A percentile compares a stretch with the other conserved stretches of the same genome.
phyloP scores from a whole-genome alignment of 2,329 filamentous ascomycete species.

The Hypoxylon sp. region DNA sequence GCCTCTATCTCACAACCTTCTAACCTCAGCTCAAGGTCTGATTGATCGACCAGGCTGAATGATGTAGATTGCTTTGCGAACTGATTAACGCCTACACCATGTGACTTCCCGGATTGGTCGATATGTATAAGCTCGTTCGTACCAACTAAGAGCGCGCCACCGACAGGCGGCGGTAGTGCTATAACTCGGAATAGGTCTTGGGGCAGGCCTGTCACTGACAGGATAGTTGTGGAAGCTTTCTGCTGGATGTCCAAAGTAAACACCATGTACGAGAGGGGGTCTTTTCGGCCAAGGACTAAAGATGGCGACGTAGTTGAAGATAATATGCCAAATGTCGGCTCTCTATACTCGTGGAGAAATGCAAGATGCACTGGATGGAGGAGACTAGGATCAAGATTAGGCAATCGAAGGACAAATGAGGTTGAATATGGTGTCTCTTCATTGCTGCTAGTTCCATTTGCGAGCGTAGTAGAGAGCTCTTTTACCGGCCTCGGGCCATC shows the following conservation, averaged over 20 bases:
- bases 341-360: slow-evolving; percentile 96
- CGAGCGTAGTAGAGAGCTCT: slow-evolving; percentile 59
- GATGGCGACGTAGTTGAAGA: slow-evolving; percentile 83
- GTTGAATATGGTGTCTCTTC: slow-evolving; percentile 84
- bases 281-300: slow-evolving; percentile 84
- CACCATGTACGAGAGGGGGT: slow-evolving; percentile 91
- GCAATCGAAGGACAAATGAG: slow-evolving; percentile 93
- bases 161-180: slow-evolving; percentile 86
- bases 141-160: slow-evolving; percentile 88
- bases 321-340: slow-evolving; percentile 96
- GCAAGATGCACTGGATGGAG: slow-evolving; percentile 91
- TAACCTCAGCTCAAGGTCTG: slow-evolving; percentile 81
- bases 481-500: slow-evolving; percentile 76
- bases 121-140: slow-evolving; percentile 94
- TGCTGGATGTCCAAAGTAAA: slow-evolving; percentile 96
- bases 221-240: slow-evolving; percentile 90
- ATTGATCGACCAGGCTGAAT: slow-evolving; percentile 89
- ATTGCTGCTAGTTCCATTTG: slow-evolving; percentile 63
- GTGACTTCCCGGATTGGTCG: slow-evolving; percentile 94
- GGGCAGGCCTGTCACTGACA: slow-evolving; percentile 87
- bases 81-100: slow-evolving; percentile 91
- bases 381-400: slow-evolving; percentile 87
- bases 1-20: slow-evolving; percentile 86
- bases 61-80: slow-evolving; percentile 87
- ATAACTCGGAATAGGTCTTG: slow-evolving; percentile 89